phyloP scores from a whole-genome alignment of 2,329 filamentous ascomycete genomes.

The Incumbomyces delicatus region DNA sequence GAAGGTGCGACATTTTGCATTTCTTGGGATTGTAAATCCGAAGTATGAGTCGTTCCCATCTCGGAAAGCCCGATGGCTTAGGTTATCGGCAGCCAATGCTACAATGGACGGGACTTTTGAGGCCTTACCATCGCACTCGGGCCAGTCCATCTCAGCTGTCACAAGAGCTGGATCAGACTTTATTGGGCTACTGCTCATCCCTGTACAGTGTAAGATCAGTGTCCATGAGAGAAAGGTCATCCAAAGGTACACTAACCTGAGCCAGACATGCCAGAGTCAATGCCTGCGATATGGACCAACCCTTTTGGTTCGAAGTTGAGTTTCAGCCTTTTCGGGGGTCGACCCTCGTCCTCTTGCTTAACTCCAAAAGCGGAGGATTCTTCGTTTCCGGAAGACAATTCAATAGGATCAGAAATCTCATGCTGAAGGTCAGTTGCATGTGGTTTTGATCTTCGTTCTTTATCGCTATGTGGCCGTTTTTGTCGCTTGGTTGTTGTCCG shows the following conservation, averaged over 20 bases:
- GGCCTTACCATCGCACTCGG: not conserved
- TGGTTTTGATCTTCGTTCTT: no score
- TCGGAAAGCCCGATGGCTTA: not conserved
- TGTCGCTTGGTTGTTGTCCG: no score
- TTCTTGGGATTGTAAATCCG: not conserved
- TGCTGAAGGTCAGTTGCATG: not conserved
- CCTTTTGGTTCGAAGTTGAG: not conserved
- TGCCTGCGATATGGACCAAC: not conserved
- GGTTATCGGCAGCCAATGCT: not conserved
- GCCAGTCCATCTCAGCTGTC: not conserved
- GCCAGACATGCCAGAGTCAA: constrained; percentile 3
- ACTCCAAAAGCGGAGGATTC: not conserved
- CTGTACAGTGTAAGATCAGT: constrained; percentile 2
- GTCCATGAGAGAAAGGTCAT: not conserved
- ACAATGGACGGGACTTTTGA: constrained; percentile 2
- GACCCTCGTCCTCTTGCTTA: not conserved
- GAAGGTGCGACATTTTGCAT: not conserved
- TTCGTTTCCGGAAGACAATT: no score
- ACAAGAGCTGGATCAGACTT: not conserved
- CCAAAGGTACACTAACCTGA: not conserved
- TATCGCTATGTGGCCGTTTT: no score
- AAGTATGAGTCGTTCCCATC: not conserved
- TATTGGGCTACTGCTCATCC: not conserved
- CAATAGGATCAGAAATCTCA: not conserved
- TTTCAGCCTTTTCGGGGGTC: not conserved